Evolutionary conservation across 164 flowering plant species (phyloP).

Genomic region (Vitis riparia): DNA sequence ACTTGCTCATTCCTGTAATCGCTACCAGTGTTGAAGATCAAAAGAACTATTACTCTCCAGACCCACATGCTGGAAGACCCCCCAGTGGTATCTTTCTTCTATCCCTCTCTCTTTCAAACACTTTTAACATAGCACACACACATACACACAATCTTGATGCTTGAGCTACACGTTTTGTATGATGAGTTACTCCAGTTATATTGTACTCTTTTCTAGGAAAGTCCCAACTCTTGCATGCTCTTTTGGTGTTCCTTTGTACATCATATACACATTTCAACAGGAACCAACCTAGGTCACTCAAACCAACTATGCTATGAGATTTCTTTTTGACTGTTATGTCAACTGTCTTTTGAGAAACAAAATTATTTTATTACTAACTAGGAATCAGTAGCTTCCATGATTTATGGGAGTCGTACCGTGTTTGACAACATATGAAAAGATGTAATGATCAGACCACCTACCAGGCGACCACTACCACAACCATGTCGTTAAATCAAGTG

Average conservation of each 20-base stretch:
- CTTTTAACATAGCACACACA: neutral
- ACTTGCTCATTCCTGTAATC: constrained; percentile 40
- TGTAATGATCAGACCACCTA: neutral
- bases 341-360: neutral
- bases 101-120: constrained; percentile 1
- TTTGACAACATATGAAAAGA: neutral
- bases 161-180: too few species aligned
- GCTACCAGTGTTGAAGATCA: constrained; percentile 44
- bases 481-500: neutral
- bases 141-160: neutral
- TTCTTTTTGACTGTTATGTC: neutral
- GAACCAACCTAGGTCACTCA: too few species aligned
- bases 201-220: too few species aligned
- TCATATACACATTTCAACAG: too few species aligned
- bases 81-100: constrained; percentile 25
- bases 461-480: too few species aligned
- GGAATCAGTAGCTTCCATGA: neutral
- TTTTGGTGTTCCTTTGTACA: too few species aligned
- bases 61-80: constrained; percentile 42
- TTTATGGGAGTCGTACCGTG: neutral
- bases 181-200: too few species aligned
- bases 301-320: too few species aligned
- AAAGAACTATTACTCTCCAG: constrained; percentile 58
- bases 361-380: too few species aligned
- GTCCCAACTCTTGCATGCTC: too few species aligned